Evolutionary conservation across 192 early-diverging fungal genomes (phyloP).

Genomic region (Chytriomyces sp.): DNA sequence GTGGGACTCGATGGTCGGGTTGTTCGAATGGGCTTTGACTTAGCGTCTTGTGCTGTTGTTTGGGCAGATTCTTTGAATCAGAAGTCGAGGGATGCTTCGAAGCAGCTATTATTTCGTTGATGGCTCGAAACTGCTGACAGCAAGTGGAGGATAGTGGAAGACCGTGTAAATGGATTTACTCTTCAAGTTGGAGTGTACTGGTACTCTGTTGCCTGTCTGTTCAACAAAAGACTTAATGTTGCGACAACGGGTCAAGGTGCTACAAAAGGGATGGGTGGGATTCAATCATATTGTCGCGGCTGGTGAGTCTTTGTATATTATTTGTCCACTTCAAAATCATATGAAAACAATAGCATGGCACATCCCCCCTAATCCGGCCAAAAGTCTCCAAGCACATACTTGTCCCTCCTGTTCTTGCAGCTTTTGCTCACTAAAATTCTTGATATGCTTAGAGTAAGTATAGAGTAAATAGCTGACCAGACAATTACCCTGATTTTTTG

Average conservation of each 20-base stretch:
- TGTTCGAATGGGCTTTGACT: not conserved
- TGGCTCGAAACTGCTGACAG: not conserved
- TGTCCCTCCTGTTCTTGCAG: no score
- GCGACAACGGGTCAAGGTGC: not conserved
- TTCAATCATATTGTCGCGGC: no score
- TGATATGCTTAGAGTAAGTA: no score
- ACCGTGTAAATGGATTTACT: not conserved
- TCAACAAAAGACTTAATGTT: not conserved
- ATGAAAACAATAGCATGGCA: no score
- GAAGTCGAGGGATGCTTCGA: not conserved
- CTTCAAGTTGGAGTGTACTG: not conserved
- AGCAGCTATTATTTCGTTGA: not conserved
- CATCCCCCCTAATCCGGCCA: no score
- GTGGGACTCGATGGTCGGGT: not conserved
- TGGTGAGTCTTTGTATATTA: no score
- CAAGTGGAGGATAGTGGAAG: not conserved
- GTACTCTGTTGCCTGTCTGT: slow-evolving; percentile 4
- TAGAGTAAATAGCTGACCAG: no score
- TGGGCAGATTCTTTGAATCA: not conserved
- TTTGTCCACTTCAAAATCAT: no score
- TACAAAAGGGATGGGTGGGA: no score
- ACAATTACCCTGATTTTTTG: no score
- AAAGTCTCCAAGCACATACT: no score
- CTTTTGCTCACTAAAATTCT: no score
- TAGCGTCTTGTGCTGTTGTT: not conserved